A percentile compares a stretch with the other conserved stretches of the same genome.
These are phyloP conservation scores for Chlorella sorokiniana DNA, from an alignment of 139 green algal genomes.

Conservation along the genomic window DNA sequence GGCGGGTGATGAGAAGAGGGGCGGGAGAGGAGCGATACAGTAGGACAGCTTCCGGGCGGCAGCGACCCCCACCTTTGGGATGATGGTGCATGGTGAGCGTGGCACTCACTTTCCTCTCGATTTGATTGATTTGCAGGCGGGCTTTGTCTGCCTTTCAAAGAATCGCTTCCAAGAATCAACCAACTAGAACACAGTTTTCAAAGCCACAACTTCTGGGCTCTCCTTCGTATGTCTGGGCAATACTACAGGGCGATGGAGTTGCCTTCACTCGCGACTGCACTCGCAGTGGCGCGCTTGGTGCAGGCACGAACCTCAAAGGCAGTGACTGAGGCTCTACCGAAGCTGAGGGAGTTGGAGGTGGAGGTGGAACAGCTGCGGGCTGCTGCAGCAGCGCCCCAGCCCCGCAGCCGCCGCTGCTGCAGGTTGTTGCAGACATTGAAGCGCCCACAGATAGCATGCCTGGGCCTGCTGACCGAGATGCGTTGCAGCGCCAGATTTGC, in stretches of 20 bases:
- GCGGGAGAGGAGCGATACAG: too few relatives aligned
- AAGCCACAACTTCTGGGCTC: too few relatives aligned
- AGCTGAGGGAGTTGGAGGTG: neutral
- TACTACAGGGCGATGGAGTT: too few relatives aligned
- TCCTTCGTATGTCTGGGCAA: too few relatives aligned
- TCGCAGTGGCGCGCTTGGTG: slow-evolving; percentile 2
- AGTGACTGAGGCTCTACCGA: neutral
- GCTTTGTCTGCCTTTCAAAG: too few relatives aligned
- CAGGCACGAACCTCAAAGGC: neutral
- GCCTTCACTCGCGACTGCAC: neutral
- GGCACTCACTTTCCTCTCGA: too few relatives aligned
- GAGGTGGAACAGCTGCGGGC: slow-evolving; percentile 1
- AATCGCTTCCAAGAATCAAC: too few relatives aligned
- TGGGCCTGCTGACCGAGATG: neutral
- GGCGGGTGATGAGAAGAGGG: too few relatives aligned
- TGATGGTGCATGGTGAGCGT: too few relatives aligned
- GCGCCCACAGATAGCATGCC: neutral
- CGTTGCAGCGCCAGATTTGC: neutral
- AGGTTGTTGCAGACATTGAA: neutral
- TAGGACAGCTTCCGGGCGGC: too few relatives aligned
- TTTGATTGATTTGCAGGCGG: too few relatives aligned
- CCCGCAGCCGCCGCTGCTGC: neutral
- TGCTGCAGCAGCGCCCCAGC: neutral
- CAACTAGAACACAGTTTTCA: neutral
- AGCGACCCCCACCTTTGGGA: too few relatives aligned